phyloP scores from a whole-genome alignment of 139 green algal genomes.

The Chlamydomonas eustigma region DNA sequence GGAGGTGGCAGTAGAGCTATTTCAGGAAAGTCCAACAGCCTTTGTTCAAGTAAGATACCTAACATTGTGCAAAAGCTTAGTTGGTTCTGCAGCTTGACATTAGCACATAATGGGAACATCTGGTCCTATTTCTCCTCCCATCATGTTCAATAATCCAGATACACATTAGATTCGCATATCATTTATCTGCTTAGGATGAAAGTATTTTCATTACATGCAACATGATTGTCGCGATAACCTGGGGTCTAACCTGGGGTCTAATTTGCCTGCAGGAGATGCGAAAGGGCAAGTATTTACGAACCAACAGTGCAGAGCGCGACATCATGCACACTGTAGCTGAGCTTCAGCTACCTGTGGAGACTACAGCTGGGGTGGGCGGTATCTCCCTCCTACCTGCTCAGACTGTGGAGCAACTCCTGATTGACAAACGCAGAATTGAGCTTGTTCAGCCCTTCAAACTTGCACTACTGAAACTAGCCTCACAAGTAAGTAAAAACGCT shows the following conservation, averaged over 20 bases:
- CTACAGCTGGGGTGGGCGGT: conserved; percentile 34
- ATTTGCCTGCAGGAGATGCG: conserved; percentile 56
- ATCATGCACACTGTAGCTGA: conserved; percentile 54
- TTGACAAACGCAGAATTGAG: conserved; percentile 54
- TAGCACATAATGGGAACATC: too few species aligned
- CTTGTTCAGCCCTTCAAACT: conserved; percentile 76
- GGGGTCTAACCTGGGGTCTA: too few species aligned
- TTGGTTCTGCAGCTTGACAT: too few species aligned
- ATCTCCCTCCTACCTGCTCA: conserved; percentile 55
- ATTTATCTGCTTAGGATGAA: neutral
- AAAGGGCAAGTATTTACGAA: conserved; percentile 59
- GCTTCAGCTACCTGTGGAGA: conserved; percentile 65
- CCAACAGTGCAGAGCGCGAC: conserved; percentile 39
- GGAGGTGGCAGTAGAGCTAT: conserved; percentile 73
- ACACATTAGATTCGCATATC: neutral
- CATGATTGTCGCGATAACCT: too few species aligned
- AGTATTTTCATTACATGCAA: too few species aligned
- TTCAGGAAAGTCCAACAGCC: conserved; percentile 62
- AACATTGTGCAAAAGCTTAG: too few species aligned
- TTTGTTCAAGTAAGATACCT: conserved; percentile 55
- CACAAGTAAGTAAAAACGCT: conserved; percentile 40
- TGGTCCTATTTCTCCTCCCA: too few species aligned
- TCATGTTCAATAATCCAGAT: too few species aligned
- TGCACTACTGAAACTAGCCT: conserved; percentile 73
- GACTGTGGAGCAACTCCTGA: conserved; percentile 63